Evolutionary conservation across 2,329 filamentous ascomycete species (phyloP), one percentile per base, ranked within the genome.

Genomic region (Apiospora hydei): DNA sequence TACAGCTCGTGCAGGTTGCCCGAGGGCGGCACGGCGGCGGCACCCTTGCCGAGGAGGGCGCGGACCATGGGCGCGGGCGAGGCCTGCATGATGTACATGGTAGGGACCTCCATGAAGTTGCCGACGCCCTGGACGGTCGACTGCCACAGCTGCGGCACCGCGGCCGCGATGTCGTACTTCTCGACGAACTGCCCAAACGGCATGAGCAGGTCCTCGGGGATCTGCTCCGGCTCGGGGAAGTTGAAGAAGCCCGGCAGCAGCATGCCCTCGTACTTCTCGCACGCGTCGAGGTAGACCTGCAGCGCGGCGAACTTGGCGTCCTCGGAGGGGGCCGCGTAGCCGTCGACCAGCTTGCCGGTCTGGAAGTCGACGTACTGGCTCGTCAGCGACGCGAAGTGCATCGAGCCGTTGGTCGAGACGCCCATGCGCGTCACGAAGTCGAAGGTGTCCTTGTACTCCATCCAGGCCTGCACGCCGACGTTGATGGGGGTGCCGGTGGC

Each of bases 71-170:
- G 47, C 16, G 67, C 47, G 16, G 44, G 44, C 8, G 47, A 49
- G 67, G 44, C 44, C 44, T 69, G 44, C 44, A 69, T 30, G 44
- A 69, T 38, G 67, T 69, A 69, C 67, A 69, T 34, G 14, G 67
- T 49, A 16, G 67, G 67, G 3, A 69, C 67, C 5, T 49, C 44
- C 18, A 69, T n/a, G 67, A 49, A 69, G 44, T 49, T 18, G 44
- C 67, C 44, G 16, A 77, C 71, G 7, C 77, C 77, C 68, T 73
- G 72, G 16, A 69, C 75, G 67, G 26, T 69, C 18, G 47, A 69
- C 44, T 69, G 44, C 44, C 44, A 69, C 26, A 69, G 67, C 34
- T 30, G 26, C 16, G 44, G 26, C 16, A 49, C 67, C 16, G 47
- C 44, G 44, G 67, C 44, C 13, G 44, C n/a, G 34, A 69, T 38